These are phyloP conservation scores for Syzygium malaccense DNA, from an alignment of 441 rosid species.

Conservation along the genomic window DNA sequence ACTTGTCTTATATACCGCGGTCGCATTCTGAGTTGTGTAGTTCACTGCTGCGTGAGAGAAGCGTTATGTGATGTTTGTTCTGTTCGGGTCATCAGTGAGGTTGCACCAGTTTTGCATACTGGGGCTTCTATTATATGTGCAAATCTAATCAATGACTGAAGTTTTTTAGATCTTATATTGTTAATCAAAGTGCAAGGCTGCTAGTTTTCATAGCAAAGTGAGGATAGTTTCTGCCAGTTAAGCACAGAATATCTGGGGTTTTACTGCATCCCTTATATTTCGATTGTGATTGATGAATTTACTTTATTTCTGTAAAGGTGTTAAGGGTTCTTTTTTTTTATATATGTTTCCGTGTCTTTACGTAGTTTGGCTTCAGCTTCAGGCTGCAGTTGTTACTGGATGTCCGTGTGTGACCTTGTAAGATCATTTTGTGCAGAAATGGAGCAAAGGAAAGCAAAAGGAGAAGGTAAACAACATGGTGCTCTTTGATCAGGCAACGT, in stretches of 20 bases:
- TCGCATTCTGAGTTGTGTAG: background rate
- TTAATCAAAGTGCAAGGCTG: background rate
- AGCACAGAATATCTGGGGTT: background rate
- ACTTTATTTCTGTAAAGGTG: background rate
- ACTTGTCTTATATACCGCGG: background rate
- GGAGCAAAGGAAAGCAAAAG: conserved; percentile 17
- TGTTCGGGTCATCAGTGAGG: background rate
- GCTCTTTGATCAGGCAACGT: conserved; percentile 3
- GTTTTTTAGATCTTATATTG: background rate
- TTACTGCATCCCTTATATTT: background rate
- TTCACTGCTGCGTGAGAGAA: background rate
- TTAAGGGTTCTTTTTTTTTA: background rate
- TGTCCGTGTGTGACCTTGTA: background rate
- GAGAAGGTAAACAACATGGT: conserved; percentile 14
- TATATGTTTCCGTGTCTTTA: background rate
- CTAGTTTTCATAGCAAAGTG: background rate
- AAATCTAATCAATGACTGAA: background rate
- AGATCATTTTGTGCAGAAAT: conserved; percentile 4
- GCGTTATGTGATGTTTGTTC: background rate
- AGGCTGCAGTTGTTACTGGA: background rate
- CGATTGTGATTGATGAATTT: background rate
- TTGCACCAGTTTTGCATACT: background rate
- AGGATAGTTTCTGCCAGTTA: background rate
- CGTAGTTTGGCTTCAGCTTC: background rate
- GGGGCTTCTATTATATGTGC: background rate